phyloP scores from a whole-genome alignment of 2,329 filamentous ascomycete species.

The Neonectria ditissima region DNA sequence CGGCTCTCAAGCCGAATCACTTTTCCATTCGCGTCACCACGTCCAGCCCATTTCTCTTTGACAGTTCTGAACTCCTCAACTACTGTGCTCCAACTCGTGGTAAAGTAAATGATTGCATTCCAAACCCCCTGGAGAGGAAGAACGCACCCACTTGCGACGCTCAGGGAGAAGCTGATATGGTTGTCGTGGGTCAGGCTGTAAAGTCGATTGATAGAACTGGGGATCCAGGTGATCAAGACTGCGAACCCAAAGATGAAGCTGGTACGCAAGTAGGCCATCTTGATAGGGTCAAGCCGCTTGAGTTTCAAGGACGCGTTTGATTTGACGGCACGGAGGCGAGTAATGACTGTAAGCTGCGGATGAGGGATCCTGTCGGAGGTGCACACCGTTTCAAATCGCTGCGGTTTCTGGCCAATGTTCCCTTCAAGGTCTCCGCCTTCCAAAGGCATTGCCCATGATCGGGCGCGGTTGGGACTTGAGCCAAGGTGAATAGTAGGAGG shows the following conservation, averaged over 20 bases:
- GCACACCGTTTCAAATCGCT: conserved; percentile 47
- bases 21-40: conserved; percentile 18
- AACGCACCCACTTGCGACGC: conserved; percentile 76
- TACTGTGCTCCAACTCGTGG: conserved; percentile 66
- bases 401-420: conserved; percentile 26
- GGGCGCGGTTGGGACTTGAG: conserved; percentile 33
- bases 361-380: conserved; percentile 40
- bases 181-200: conserved; percentile 69
- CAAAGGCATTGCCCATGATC: conserved; percentile 41
- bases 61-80: conserved; percentile 41
- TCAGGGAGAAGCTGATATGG: conserved; percentile 70
- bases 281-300: conserved; percentile 62
- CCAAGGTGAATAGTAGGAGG: conserved; percentile 33
- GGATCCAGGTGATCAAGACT: conserved; percentile 71
- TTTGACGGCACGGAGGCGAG: conserved; percentile 41
- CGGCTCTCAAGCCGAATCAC: conserved; percentile 45
- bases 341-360: conserved; percentile 31
- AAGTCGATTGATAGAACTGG: conserved; percentile 78
- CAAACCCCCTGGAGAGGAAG: conserved; percentile 83
- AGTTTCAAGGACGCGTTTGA: conserved; percentile 49
- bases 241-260: conserved; percentile 71
- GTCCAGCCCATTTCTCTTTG: conserved; percentile 29
- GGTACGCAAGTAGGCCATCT: conserved; percentile 69
- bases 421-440: conserved; percentile 32
- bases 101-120: conserved; percentile 82